These are phyloP conservation scores for Clonostachys rhizophaga DNA, from an alignment of 2,329 filamentous ascomycete species.

Conservation along the genomic window DNA sequence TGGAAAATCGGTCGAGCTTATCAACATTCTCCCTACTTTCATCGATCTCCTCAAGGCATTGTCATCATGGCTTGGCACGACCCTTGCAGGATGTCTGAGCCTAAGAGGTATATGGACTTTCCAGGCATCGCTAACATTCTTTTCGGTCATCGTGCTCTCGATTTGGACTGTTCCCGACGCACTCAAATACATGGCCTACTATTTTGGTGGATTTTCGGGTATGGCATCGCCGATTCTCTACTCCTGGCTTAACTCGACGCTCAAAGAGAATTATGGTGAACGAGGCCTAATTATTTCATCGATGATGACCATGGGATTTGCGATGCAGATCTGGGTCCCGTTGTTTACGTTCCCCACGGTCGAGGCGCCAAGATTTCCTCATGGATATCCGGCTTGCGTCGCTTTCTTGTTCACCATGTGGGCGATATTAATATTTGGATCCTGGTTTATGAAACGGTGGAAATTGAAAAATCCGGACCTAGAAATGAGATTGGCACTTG, in stretches of 20 bases:
- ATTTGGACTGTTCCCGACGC: conserved; percentile 19
- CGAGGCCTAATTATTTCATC: conserved; percentile 21
- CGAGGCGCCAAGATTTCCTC: conserved; percentile 13
- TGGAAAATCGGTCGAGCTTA: conserved; percentile 12
- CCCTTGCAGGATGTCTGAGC: conserved; percentile 15
- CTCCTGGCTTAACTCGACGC: conserved; percentile 22
- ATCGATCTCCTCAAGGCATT: conserved; percentile 14
- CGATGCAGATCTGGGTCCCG: conserved; percentile 18
- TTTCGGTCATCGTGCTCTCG: conserved; percentile 16
- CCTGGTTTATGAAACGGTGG: conserved; percentile 17
- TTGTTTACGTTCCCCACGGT: conserved; percentile 19
- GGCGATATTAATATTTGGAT: conserved; percentile 15
- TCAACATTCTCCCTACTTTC: conserved; percentile 19
- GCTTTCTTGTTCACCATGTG: conserved; percentile 18
- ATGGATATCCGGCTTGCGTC: conserved; percentile 16
- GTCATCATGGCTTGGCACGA: conserved; percentile 19
- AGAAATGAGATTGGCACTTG: too few species aligned
- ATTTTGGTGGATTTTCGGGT: conserved; percentile 19
- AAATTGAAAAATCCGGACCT: conserved; percentile 2
- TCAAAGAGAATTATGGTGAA: conserved; percentile 22
- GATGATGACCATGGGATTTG: conserved; percentile 27
- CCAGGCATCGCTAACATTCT: conserved; percentile 11
- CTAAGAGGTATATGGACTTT: conserved; percentile 18
- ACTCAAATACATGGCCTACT: conserved; percentile 21
- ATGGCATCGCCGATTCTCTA: conserved; percentile 22